Evolutionary conservation across 495 filamentous ascomycete genomes (phyloP), one percentile per base, ranked within the genome.

Genomic region (Tuber microsphaerosporum): DNA sequence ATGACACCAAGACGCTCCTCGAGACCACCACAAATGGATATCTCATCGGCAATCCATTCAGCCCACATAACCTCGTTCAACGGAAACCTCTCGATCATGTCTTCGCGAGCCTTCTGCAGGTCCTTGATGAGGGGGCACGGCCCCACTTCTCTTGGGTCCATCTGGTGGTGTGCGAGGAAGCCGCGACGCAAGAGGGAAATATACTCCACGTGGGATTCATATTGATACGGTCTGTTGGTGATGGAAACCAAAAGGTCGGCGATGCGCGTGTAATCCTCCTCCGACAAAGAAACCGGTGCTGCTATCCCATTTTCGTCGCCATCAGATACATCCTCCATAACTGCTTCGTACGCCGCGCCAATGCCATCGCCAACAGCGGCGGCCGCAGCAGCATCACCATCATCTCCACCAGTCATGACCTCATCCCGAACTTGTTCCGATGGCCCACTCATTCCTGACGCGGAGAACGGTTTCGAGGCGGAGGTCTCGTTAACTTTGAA

Each of bases 1-100:
- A 97, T 88, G n/a, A 97, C 89, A 72, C 87, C 87, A 75, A 92
- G 87, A 73, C 91, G 85, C 72, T 83, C 83, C 71, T 89, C 89
- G 72, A 89, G 82, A 84, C 80, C 82, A 74, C 61, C 72, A 44
- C 74, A 75, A 41, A 77, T 74, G 46, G 70, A 72, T 31, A 48
- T 86, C 77, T 92, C 90, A 51, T 89, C 87, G n/a, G 86, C 84
- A 22, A 87, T 86, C 70, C 85, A 85, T 39, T 90, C 91, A 75
- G 91, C 80, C 83, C 81, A 89, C 84, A 76, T 86, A 86, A 78
- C 91, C 89, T 82, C 81, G 61, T 80, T 78, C 83, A 92, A 85
- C 2, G 90, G 87, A 82, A 92, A 92, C 22, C 88, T 86, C 72
- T 86, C 86, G 75, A 89, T 86, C 90, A 93, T 92, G 68, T 87